Conservation (phyloP, 139 green algal genomes). For the Haematococcus lacustris region DNA sequence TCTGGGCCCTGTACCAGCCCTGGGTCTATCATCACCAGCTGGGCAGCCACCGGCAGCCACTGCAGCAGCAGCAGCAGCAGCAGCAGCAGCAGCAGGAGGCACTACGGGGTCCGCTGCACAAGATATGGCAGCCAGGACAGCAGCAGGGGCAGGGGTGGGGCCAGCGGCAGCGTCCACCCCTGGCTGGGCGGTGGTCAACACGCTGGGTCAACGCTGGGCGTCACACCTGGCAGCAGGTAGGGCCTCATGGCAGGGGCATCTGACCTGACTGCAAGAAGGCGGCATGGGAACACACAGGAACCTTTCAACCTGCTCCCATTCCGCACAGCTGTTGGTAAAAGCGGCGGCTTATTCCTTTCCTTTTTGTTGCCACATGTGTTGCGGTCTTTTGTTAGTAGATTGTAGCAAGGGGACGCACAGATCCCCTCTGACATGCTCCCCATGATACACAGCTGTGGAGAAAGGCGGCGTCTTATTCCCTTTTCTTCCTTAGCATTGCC, state of each 20-base stretch:
- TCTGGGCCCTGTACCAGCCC: not conserved
- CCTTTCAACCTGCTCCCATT: too few relatives aligned
- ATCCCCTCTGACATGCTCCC: not conserved
- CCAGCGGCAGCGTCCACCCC: not conserved
- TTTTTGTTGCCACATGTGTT: not conserved
- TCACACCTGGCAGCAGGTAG: conserved; percentile 10
- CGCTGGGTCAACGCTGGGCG: conserved; percentile 12
- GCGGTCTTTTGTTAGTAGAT: not conserved
- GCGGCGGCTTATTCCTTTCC: not conserved
- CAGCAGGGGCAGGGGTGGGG: not conserved
- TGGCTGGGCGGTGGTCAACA: conserved; percentile 4
- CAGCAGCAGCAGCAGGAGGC: not conserved
- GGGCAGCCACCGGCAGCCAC: not conserved
- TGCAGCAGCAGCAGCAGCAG: not conserved
- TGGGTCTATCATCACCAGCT: not conserved
- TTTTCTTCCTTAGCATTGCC: too few relatives aligned
- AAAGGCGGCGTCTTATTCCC: too few relatives aligned
- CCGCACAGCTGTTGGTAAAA: too few relatives aligned
- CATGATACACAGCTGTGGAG: too few relatives aligned
- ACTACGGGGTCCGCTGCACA: too few relatives aligned
- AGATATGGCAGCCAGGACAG: too few relatives aligned
- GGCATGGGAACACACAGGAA: not conserved
- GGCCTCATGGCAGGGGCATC: not conserved
- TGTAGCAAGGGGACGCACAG: too few relatives aligned
- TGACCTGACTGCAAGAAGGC: not conserved